phyloP scores from a whole-genome alignment of 202 grass and related monocot species.

The Cymbopogon flexuosus region DNA sequence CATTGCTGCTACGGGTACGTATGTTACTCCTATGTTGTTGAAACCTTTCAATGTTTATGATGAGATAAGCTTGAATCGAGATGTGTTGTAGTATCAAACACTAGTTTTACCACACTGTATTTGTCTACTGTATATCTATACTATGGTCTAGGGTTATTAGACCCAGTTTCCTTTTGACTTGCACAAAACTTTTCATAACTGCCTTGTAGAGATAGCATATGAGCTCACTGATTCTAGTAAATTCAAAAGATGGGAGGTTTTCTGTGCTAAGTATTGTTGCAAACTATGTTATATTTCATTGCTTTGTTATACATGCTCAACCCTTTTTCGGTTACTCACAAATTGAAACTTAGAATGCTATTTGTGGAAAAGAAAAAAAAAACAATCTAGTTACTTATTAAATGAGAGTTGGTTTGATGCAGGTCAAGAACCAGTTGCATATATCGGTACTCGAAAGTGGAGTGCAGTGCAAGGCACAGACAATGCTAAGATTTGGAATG shows the following conservation, averaged over 20 bases:
- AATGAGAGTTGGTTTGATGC: constrained; percentile 19
- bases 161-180: neutral
- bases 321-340: neutral
- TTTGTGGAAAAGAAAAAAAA: neutral
- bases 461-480: constrained; percentile 10
- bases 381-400: neutral
- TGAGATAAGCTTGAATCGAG: neutral
- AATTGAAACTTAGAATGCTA: neutral
- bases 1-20: constrained; percentile 63
- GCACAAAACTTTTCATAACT: neutral
- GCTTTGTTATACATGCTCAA: constrained; percentile 3
- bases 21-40: neutral
- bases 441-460: constrained; percentile 46
- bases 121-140: neutral
- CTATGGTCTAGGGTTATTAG: neutral
- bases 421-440: constrained; percentile 69
- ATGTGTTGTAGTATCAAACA: neutral
- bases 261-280: neutral
- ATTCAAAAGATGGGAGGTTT: neutral
- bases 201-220: neutral
- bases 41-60: neutral
- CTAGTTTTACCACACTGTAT: neutral
- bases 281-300: neutral
- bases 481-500: constrained; percentile 18
- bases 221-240: neutral